These are phyloP conservation scores for Chamaenerion angustifolium DNA, from an alignment of 345 rosid species.

Conservation along the genomic window DNA sequence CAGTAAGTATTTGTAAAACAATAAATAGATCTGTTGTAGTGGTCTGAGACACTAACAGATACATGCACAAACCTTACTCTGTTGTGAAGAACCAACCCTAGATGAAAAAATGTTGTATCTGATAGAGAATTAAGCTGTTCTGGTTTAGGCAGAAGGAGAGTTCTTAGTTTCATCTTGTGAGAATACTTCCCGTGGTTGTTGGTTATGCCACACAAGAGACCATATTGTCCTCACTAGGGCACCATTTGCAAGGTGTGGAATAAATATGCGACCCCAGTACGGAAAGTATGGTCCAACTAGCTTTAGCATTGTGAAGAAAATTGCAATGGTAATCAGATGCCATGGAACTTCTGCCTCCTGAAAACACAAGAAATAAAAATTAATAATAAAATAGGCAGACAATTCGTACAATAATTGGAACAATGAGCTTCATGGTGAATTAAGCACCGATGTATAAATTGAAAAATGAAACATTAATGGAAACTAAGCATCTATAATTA, in stretches of 20 bases:
- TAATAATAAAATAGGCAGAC: neutral
- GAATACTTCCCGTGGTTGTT: constrained; percentile 20
- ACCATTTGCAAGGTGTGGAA: constrained; percentile 85
- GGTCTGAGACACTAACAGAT: too few species aligned
- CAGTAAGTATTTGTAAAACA: too few species aligned
- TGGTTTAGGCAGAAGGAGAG: too few species aligned
- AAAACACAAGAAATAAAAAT: constrained; percentile 13
- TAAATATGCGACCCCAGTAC: constrained; percentile 67
- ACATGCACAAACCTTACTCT: too few species aligned
- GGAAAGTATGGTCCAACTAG: constrained; percentile 83
- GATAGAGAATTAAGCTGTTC: too few species aligned
- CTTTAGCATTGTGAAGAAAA: constrained; percentile 48
- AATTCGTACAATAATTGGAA: neutral
- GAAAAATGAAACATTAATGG: too few species aligned
- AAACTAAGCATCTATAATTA: too few species aligned
- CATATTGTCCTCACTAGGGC: constrained; percentile 51
- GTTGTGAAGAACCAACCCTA: too few species aligned
- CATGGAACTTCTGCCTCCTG: constrained; percentile 87
- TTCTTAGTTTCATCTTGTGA: neutral
- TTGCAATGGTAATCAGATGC: constrained; percentile 59
- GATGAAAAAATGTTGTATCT: too few species aligned
- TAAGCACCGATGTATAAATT: neutral
- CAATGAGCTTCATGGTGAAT: neutral
- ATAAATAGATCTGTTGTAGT: too few species aligned
- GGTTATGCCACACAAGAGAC: constrained; percentile 50